phyloP scores from a whole-genome alignment of 352 stramenopile genomes.

The Phytophthora crassamura region DNA sequence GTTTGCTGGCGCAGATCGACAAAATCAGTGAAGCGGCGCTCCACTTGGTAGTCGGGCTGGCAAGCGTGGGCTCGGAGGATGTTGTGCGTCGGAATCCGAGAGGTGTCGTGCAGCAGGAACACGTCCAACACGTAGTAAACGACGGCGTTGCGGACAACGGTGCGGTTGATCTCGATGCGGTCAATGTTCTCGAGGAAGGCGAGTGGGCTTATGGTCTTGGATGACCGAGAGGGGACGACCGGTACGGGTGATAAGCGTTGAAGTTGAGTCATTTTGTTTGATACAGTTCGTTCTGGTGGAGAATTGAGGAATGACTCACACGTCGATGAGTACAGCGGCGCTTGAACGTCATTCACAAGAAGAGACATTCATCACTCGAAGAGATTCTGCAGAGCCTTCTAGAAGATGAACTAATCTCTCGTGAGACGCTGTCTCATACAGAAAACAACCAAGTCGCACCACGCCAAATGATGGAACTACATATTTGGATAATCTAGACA shows the following conservation, averaged over 20 bases:
- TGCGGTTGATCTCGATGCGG: conserved; percentile 50
- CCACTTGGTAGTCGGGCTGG: conserved; percentile 48
- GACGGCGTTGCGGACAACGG: conserved; percentile 43
- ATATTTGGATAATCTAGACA: no score
- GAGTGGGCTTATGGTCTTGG: conserved; percentile 36
- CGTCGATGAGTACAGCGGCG: no score
- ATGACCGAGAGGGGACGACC: conserved; percentile 41
- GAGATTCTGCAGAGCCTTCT: no score
- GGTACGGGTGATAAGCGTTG: conserved; percentile 68
- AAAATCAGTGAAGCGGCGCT: conserved; percentile 58
- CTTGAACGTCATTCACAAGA: no score
- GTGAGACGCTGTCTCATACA: no score
- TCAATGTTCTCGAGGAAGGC: conserved; percentile 52
- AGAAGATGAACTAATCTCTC: no score
- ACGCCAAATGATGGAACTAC: no score
- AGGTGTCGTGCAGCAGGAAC: conserved; percentile 62
- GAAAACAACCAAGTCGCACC: no score
- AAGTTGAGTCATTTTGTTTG: conserved; percentile 32
- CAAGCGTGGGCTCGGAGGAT: conserved; percentile 26
- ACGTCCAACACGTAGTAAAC: conserved; percentile 62
- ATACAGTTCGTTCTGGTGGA: no score
- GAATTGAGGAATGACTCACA: no score
- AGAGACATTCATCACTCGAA: no score
- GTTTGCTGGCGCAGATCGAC: conserved; percentile 48
- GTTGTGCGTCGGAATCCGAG: conserved; percentile 61